phyloP scores from a whole-genome alignment of 2,329 filamentous ascomycete genomes.

The Alternaria tenuissima region DNA sequence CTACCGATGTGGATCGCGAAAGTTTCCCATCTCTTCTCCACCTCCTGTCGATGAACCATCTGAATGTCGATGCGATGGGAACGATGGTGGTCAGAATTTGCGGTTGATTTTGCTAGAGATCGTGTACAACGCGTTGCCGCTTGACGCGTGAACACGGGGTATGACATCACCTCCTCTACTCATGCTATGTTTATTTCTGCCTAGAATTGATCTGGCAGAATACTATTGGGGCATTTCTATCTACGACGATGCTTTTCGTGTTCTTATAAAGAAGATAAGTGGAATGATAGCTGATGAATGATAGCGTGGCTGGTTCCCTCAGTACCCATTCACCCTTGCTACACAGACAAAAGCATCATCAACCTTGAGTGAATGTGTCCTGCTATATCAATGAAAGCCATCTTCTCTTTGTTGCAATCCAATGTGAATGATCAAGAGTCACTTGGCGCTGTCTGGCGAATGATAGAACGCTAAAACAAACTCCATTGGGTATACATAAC shows the following conservation, averaged over 20 bases:
- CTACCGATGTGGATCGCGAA: conserved; percentile 3
- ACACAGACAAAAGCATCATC: no score
- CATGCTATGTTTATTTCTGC: background rate
- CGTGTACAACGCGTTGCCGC: conserved; percentile 3
- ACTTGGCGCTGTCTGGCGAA: background rate
- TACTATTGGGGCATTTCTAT: background rate
- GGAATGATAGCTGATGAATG: background rate
- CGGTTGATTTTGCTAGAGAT: background rate
- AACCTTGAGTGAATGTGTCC: no score
- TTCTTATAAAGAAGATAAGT: background rate
- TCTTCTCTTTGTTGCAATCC: background rate
- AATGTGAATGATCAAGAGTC: background rate
- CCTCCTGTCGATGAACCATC: background rate
- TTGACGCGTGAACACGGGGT: conserved; percentile 13
- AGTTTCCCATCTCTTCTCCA: background rate
- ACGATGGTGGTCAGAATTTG: background rate
- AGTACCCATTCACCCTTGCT: no score
- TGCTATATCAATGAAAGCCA: background rate
- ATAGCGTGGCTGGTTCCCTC: background rate
- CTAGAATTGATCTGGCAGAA: background rate
- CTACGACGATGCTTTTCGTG: background rate
- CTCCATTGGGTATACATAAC: background rate
- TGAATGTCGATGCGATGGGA: background rate
- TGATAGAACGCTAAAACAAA: background rate
- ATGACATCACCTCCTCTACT: conserved; percentile 8